These are phyloP conservation scores for Sugiyamaella castrensis DNA, from an alignment of 1,139 yeast genomes.

Conservation along the genomic window DNA sequence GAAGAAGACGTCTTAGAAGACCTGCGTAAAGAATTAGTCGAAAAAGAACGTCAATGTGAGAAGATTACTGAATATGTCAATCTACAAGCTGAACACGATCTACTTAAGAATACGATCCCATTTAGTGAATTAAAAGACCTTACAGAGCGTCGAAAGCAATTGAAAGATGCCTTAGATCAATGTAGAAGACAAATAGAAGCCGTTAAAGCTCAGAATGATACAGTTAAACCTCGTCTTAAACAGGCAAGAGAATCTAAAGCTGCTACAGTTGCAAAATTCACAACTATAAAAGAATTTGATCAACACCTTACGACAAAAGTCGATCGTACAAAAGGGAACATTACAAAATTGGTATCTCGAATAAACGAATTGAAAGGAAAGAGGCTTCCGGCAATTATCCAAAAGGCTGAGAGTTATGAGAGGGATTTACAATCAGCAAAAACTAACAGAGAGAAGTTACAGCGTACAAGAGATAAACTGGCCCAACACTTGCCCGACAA, in stretches of 20 bases:
- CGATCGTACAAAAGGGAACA: background rate
- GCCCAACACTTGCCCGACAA: constrained; percentile 39
- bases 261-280: background rate
- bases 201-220: constrained; percentile 7
- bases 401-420: constrained; percentile 11
- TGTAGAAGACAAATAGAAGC: constrained; percentile 4
- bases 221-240: constrained; percentile 2
- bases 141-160: constrained; percentile 1
- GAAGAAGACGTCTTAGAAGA: constrained; percentile 17
- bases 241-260: background rate
- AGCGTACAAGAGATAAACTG: constrained; percentile 5
- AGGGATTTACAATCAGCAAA: background rate
- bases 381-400: constrained; percentile 1
- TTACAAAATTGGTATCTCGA: background rate
- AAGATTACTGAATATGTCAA: constrained; percentile 45
- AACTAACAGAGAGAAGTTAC: background rate
- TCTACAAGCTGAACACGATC: constrained; percentile 44
- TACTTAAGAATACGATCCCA: constrained; percentile 33
- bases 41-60: constrained; percentile 10
- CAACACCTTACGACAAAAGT: background rate
- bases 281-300: background rate
- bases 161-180: constrained; percentile 6
- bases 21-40: background rate
- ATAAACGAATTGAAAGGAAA: background rate
- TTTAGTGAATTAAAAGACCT: constrained; percentile 13